Evolutionary conservation across 2,329 filamentous ascomycete species (phyloP), one percentile per base, ranked within the genome.

Genomic region (Chrysoporthe deuterocubensis): DNA sequence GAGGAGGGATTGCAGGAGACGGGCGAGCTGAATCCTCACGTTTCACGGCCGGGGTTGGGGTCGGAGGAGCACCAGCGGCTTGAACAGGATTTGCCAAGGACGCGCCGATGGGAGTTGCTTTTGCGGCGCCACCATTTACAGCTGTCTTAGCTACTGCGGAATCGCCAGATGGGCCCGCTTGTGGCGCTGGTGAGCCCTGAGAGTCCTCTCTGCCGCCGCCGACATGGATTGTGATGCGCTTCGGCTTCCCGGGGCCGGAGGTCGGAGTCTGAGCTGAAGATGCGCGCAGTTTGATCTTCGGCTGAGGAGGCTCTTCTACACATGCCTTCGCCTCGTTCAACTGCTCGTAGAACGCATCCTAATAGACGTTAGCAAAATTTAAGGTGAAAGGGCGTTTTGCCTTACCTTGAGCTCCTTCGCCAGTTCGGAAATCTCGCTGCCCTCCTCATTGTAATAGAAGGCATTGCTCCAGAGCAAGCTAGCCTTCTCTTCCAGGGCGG

Each of bases 391-490:
- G 46, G 18, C 40, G 13, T 48, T 11, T 74, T 61, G 56, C 62
- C 76, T 61, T 81, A 93, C 92, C 87, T 96, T 90, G 7, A 97
- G 86, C 69, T 96, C 89, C 61, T 89, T 87, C 0, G 93, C 93
- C 69, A 96, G 83, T 32, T 87, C 83, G 71, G 90, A 93, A 63
- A 97, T 94, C 18, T 93, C 91, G 74, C 94, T 97, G 4, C 91
- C 92, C 75, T 97, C 94, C 77, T 97, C 93, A 72, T 97, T 97
- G 82, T 95, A 97, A 68, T 90, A 90, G 74, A 89, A 91, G 0
- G 94, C 93, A 78, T 97, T 97, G 61, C 85, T 86, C 94, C 94
- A 97, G 56, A 97, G 89, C 64, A 92, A 85, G 73, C 89, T 92
- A 14, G 92, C 85, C 74, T 92, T 92, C 65, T 94, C 89, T 76